phyloP scores from a whole-genome alignment of 208 protist genomes.

The Trypanosoma mega region DNA sequence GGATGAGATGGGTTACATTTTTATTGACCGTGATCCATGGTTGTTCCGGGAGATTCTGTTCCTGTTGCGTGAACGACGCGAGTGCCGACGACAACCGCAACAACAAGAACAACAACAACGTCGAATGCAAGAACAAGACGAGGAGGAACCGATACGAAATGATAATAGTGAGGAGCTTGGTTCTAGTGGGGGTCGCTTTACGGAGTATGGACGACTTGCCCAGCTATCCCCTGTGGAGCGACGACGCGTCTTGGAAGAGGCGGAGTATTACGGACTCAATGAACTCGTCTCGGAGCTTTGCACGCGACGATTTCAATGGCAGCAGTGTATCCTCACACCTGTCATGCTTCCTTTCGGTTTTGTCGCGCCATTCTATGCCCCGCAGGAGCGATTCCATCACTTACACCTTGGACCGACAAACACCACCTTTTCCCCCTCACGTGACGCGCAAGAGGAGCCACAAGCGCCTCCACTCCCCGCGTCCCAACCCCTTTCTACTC shows the following conservation, averaged over 20 bases:
- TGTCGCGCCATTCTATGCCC: too few relatives aligned
- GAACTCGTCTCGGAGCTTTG: slow-evolving; percentile 11
- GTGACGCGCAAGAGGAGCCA: too few relatives aligned
- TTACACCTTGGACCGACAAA: too few relatives aligned
- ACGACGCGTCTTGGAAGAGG: slow-evolving; percentile 26
- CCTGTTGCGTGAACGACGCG: slow-evolving; percentile 18
- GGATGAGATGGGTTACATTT: slow-evolving; percentile 23
- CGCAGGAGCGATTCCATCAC: too few relatives aligned
- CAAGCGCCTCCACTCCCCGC: too few relatives aligned
- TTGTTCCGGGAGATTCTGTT: slow-evolving; percentile 27
- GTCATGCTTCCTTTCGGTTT: not conserved
- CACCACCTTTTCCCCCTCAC: too few relatives aligned
- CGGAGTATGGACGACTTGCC: slow-evolving; percentile 6
- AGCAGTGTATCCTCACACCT: slow-evolving; percentile 15
- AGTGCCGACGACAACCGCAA: not conserved
- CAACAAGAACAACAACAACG: too few relatives aligned
- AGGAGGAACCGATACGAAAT: too few relatives aligned
- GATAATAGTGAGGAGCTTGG: too few relatives aligned
- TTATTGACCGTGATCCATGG: slow-evolving; percentile 29
- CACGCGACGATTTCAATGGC: slow-evolving; percentile 14
- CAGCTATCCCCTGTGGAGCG: slow-evolving; percentile 12
- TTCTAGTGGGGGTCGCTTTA: too few relatives aligned
- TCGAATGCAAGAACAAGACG: too few relatives aligned
- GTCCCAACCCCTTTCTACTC: too few relatives aligned
- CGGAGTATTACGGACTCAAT: slow-evolving; percentile 27